A percentile compares a stretch with the other conserved stretches of the same genome.
Conservation (phyloP, 352 stramenopile species). For the Globisporangium paddicum region DNA sequence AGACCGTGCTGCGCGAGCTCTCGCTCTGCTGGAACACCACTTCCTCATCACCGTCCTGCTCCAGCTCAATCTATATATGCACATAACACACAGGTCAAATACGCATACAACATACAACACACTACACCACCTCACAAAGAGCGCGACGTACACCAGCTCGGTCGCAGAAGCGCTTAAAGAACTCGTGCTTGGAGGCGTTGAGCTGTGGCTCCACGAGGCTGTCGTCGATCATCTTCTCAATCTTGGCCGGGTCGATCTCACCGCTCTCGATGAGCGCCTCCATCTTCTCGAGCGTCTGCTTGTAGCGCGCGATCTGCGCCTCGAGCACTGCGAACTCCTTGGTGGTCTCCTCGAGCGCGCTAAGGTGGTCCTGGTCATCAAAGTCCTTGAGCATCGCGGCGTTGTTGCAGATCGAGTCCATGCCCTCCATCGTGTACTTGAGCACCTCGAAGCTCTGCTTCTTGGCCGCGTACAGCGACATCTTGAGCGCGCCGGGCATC, state of each 20-base stretch:
- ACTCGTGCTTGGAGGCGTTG: slow-evolving; percentile 58
- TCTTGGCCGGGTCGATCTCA: slow-evolving; percentile 37
- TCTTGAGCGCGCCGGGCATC: slow-evolving; percentile 68
- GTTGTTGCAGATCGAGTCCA: slow-evolving; percentile 63
- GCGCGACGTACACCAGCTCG: slow-evolving; percentile 49
- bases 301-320: slow-evolving; percentile 60
- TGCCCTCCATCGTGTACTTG: slow-evolving; percentile 68
- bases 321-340: slow-evolving; percentile 68
- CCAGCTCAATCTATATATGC: slow-evolving; percentile 65
- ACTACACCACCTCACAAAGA: not conserved
- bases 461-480: slow-evolving; percentile 66
- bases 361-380: slow-evolving; percentile 46
- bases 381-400: slow-evolving; percentile 63
- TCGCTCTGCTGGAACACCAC: slow-evolving; percentile 81
- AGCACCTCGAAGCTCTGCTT: slow-evolving; percentile 72
- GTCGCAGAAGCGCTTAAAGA: slow-evolving; percentile 80
- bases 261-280: slow-evolving; percentile 43
- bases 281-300: slow-evolving; percentile 65
- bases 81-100: not conserved
- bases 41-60: slow-evolving; percentile 64
- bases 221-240: slow-evolving; percentile 61
- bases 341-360: slow-evolving; percentile 54
- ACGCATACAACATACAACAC: not conserved
- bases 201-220: slow-evolving; percentile 44
- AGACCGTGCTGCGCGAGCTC: slow-evolving; percentile 65